phyloP scores from a whole-genome alignment of 2,329 filamentous ascomycete genomes.

The Macrophomina phaseolina region DNA sequence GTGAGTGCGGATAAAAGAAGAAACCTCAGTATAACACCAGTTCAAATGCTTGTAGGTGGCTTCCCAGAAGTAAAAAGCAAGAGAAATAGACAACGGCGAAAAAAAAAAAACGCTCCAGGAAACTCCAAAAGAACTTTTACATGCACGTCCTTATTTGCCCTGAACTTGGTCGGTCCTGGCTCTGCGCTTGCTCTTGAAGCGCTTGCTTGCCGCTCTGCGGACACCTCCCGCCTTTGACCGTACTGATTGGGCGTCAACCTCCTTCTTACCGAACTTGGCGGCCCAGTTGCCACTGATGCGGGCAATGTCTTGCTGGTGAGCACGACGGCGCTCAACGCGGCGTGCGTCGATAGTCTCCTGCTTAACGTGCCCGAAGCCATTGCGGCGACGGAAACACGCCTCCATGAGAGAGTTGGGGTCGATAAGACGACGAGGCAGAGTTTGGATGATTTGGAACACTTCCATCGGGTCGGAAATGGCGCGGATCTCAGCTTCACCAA shows the following conservation, averaged over 20 bases:
- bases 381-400: slow-evolving; percentile 78
- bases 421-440: slow-evolving; percentile 77
- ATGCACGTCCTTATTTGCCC: slow-evolving; percentile 12
- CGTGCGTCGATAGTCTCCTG: slow-evolving; percentile 82
- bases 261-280: slow-evolving; percentile 15
- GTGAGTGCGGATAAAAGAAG: slow-evolving; percentile 6
- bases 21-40: slow-evolving; percentile 7
- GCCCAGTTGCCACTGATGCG: slow-evolving; percentile 27
- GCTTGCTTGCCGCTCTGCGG: slow-evolving; percentile 19
- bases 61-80: slow-evolving; percentile 9
- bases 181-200: slow-evolving; percentile 23
- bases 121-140: slow-evolving; percentile 16
- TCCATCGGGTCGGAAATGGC: slow-evolving; percentile 87
- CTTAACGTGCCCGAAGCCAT: slow-evolving; percentile 80
- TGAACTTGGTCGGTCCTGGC: slow-evolving; percentile 23
- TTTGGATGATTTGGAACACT: slow-evolving; percentile 93
- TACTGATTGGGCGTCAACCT: slow-evolving; percentile 6
- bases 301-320: slow-evolving; percentile 28
- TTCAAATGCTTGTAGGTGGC: slow-evolving; percentile 21
- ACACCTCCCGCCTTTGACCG: slow-evolving; percentile 15
- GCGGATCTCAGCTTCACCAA: slow-evolving; percentile 80
- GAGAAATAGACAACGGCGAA: not conserved
- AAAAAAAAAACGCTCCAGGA: slow-evolving; percentile 6
- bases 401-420: slow-evolving; percentile 85
- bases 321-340: slow-evolving; percentile 64